These are phyloP conservation scores for Nakazawaea ambrosiae DNA, from an alignment of 805 yeast genomes.

Conservation along the genomic window DNA sequence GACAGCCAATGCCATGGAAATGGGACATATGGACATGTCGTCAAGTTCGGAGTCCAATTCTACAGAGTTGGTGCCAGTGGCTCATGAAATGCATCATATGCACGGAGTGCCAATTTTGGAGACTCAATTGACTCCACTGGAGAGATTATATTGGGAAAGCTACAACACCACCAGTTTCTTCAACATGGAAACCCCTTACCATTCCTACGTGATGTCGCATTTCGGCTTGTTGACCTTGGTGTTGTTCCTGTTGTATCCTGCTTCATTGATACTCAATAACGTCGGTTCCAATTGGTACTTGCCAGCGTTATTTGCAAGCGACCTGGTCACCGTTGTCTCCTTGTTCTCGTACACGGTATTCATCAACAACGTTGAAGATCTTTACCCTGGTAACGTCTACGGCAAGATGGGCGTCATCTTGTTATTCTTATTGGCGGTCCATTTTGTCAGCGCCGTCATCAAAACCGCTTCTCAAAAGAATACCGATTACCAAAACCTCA, in stretches of 20 bases:
- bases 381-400: constrained; percentile 77
- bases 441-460: constrained; percentile 47
- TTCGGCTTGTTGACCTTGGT: constrained; percentile 34
- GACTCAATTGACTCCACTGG: constrained; percentile 63
- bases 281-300: constrained; percentile 52
- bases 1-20: no score
- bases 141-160: constrained; percentile 66
- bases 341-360: constrained; percentile 51
- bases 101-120: constrained; percentile 76
- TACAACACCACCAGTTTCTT: constrained; percentile 77
- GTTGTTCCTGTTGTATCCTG: constrained; percentile 57
- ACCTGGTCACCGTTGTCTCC: constrained; percentile 38
- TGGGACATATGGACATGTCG: no score
- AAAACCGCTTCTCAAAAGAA: not conserved
- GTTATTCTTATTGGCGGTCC: constrained; percentile 43
- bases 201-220: constrained; percentile 50
- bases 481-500: not conserved
- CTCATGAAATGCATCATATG: constrained; percentile 38
- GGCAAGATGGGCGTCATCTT: constrained; percentile 57
- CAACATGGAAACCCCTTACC: constrained; percentile 42
- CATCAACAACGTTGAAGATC: constrained; percentile 48
- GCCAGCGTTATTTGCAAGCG: constrained; percentile 47
- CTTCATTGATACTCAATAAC: constrained; percentile 57
- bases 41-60: no score
- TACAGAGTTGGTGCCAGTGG: constrained; percentile 27